Base-by-base conservation (phyloP, 2,329 filamentous ascomycete species). In the Cladosporium austrohemisphaericum region DNA sequence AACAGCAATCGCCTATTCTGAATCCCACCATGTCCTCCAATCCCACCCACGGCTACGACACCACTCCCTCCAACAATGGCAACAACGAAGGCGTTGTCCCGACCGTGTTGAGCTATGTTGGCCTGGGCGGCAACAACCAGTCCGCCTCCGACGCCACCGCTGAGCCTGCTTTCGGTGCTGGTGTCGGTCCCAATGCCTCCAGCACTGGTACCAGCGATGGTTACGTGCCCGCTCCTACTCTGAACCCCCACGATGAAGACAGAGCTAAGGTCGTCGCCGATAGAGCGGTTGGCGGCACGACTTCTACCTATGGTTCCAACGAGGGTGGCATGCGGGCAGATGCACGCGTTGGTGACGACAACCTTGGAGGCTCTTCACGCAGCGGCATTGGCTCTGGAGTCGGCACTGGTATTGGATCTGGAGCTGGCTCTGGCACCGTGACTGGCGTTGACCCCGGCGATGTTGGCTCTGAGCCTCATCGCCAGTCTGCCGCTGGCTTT, bases 61-160 rank as follows among this genome's bases (percentile, higher is more conserved):
- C 16, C 22, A 20, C 38, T 7, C 16, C 13, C 25, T 3, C 13
- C 43, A 26, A 29, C 29, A 35, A 19, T 16, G 20, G 29, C 22
- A 28, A 28, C 20, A 33, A 28, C 3, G 45, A 51, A 31, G 49
- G 54, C 43, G 40, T 61, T 22, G 45, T 61, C 26, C 53, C 51
- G 19, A 58, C 56, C 1, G 52, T 62, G 19, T 56, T 55, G 47
- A 44, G 41, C 31, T 57, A 58, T 19, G 51, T 63, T 25, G 57
- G 58, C 4, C 19, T 57, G 10, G 52, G 56, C 19, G 43, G 43
- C 13, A 44, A 13, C 29, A 26, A 32, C 9, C 35, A 20, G 11
- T 19, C 23, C 1, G 41, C 31, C 14, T 31, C 41, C 13, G 41
- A 50, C 43, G 38, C 40, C 8, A 46, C 41, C 13, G 9, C n/a